Evolutionary conservation across 441 rosid genomes (phyloP).

Genomic region (Croton laevigatus): DNA sequence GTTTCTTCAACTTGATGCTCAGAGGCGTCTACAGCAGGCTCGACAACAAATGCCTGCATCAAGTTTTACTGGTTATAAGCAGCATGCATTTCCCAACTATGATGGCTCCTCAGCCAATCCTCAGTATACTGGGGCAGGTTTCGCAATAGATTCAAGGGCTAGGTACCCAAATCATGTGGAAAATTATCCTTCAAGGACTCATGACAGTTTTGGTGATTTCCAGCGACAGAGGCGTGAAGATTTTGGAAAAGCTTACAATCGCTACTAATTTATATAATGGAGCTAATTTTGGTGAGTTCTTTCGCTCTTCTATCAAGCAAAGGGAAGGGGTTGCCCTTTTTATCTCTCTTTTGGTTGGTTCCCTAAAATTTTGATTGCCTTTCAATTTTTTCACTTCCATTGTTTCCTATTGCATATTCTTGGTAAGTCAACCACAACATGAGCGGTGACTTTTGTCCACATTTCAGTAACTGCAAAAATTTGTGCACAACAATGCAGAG

Average conservation of each 20-base stretch:
- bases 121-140: conserved; percentile 52
- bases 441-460: conserved; percentile 1
- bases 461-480: conserved; percentile 10
- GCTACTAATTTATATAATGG: conserved; percentile 44
- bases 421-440: conserved; percentile 11
- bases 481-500: conserved; percentile 14
- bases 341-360: conserved; percentile 15
- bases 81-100: conserved; percentile 59
- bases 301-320: conserved; percentile 24
- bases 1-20: conserved; percentile 69
- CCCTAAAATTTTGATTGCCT: neutral
- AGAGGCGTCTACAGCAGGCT: conserved; percentile 67
- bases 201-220: conserved; percentile 64
- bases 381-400: neutral
- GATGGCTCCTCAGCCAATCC: conserved; percentile 57
- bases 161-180: conserved; percentile 62
- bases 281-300: conserved; percentile 60
- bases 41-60: conserved; percentile 51
- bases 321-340: neutral
- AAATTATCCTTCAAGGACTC: conserved; percentile 65
- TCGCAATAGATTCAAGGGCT: conserved; percentile 58
- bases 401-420: neutral
- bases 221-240: conserved; percentile 80
- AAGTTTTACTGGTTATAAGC: conserved; percentile 71
- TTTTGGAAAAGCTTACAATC: conserved; percentile 77